Percentiles rank a stretch among this genome's conserved stretches.
These are phyloP conservation scores for Claviceps paspali DNA, from an alignment of 2,329 filamentous ascomycete genomes.

Conservation along the genomic window DNA sequence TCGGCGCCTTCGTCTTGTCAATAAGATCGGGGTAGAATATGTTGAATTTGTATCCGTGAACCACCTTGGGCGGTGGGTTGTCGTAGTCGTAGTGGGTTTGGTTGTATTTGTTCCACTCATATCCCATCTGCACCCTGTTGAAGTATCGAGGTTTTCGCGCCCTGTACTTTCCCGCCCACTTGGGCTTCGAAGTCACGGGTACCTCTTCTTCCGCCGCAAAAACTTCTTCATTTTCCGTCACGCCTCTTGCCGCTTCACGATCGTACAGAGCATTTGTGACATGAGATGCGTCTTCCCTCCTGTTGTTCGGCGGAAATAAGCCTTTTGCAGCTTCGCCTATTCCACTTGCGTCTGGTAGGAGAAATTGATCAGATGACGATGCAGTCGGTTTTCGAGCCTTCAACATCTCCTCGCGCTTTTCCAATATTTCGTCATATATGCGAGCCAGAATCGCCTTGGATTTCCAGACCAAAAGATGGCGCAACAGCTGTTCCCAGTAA, in stretches of 20 bases:
- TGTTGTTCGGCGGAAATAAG: neutral
- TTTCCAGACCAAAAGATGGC: conserved; percentile 78
- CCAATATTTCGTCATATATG: conserved; percentile 56
- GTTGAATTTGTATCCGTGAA: conserved; percentile 99
- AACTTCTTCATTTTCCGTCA: conserved; percentile 89
- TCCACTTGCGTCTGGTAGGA: neutral
- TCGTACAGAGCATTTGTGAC: conserved; percentile 83
- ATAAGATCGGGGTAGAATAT: conserved; percentile 97
- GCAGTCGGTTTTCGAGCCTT: conserved; percentile 5
- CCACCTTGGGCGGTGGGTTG: conserved; percentile 92
- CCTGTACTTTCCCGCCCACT: conserved; percentile 73
- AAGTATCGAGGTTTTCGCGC: conserved; percentile 93
- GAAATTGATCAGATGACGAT: neutral
- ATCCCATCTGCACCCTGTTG: conserved; percentile 96
- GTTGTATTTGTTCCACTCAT: conserved; percentile 99
- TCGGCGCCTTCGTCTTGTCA: conserved; percentile 86
- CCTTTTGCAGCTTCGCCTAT: neutral
- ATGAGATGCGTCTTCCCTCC: conserved; percentile 69
- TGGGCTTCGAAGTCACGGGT: conserved; percentile 40
- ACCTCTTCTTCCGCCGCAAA: conserved; percentile 83
- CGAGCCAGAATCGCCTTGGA: conserved; percentile 70
- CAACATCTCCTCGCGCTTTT: conserved; percentile 4
- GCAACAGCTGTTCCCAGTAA: conserved; percentile 90
- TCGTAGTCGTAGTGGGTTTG: conserved; percentile 99
- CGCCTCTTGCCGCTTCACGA: conserved; percentile 77